phyloP scores from a whole-genome alignment of 352 stramenopile genomes.

The Phytophthora palmivora region DNA sequence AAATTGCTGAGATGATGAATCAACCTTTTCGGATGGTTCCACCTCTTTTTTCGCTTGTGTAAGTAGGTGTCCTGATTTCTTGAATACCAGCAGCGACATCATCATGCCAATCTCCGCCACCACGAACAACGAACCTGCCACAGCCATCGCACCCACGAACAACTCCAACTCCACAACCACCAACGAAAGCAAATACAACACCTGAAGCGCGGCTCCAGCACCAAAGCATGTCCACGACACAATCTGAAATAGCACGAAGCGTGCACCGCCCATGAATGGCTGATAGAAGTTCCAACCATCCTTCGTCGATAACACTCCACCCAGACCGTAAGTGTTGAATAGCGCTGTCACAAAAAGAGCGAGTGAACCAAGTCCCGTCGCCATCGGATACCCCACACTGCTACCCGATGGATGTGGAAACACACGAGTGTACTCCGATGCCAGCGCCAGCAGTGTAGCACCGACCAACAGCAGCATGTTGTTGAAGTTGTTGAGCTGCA shows the following conservation, averaged over 20 bases:
- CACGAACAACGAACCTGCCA: slow-evolving; percentile 56
- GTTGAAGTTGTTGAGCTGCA: slow-evolving; percentile 88
- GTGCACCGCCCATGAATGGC: background rate
- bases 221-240: slow-evolving; percentile 31
- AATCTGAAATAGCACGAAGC: background rate
- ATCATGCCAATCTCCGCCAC: slow-evolving; percentile 77
- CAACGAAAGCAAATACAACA: slow-evolving; percentile 80
- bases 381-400: slow-evolving; percentile 57
- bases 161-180: slow-evolving; percentile 82
- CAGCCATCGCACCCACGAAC: slow-evolving; percentile 73
- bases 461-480: slow-evolving; percentile 85
- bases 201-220: slow-evolving; percentile 70
- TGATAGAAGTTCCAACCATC: slow-evolving; percentile 57
- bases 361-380: slow-evolving; percentile 65
- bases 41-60: no score
- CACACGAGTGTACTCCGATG: slow-evolving; percentile 65
- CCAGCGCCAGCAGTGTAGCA: slow-evolving; percentile 62
- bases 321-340: slow-evolving; percentile 87
- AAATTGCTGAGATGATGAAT: slow-evolving; percentile 1
- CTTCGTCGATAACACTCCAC: slow-evolving; percentile 73
- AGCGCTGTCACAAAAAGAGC: slow-evolving; percentile 76
- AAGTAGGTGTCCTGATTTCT: slow-evolving; percentile 1
- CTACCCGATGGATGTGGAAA: slow-evolving; percentile 42
- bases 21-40: no score
- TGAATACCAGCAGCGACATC: slow-evolving; percentile 41